Percentiles rank a stretch among this genome's conserved stretches.
Evolutionary conservation across 495 filamentous ascomycete species (phyloP).

Genomic region (Hypoxylon fragiforme): DNA sequence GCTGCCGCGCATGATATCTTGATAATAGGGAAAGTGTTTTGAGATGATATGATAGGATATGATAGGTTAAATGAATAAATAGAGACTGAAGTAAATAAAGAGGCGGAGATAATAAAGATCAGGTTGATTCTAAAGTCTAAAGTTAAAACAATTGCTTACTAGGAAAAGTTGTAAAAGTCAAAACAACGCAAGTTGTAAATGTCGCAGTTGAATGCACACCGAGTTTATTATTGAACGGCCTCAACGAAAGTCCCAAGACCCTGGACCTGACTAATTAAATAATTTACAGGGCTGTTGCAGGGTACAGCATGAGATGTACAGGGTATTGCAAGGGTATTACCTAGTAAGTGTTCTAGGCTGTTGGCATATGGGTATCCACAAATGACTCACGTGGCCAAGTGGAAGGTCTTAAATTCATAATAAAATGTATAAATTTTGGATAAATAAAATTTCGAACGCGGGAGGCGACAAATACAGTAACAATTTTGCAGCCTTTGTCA

Average conservation of each 20-base stretch:
- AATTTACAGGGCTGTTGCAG: too few relatives aligned
- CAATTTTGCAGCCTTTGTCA: too few relatives aligned
- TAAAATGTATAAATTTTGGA: background rate
- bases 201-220: conserved; percentile 14
- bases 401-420: too few relatives aligned
- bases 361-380: background rate
- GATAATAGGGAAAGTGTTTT: conserved; percentile 2
- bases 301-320: too few relatives aligned
- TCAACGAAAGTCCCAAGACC: background rate
- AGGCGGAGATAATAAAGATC: background rate
- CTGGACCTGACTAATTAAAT: conserved; percentile 12
- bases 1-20: conserved; percentile 34
- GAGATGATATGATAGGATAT: background rate
- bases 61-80: background rate
- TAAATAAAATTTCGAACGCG: background rate
- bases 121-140: too few relatives aligned
- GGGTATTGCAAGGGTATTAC: too few relatives aligned
- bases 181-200: conserved; percentile 7
- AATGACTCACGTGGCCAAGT: background rate
- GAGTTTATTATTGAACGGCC: conserved; percentile 18
- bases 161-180: conserved; percentile 5
- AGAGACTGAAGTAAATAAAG: background rate
- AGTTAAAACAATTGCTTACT: background rate
- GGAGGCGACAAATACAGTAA: background rate
- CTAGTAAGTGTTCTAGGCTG: too few relatives aligned